phyloP scores from a whole-genome alignment of 2,329 filamentous ascomycete genomes.

The Aspergillus luchuensis region DNA sequence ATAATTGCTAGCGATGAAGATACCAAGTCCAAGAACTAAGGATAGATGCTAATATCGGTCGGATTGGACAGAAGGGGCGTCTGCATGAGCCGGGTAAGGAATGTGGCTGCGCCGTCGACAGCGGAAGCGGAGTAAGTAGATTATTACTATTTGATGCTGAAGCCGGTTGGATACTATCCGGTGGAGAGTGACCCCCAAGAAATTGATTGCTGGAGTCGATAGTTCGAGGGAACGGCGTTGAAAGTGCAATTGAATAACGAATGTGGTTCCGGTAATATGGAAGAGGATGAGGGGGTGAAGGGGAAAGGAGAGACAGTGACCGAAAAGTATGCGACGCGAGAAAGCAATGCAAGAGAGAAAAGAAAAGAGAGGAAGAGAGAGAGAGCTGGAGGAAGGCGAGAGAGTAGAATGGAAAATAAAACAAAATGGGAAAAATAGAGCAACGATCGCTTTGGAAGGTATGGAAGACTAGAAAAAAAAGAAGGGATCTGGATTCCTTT shows the following conservation, averaged over 20 bases:
- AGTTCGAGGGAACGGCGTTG: slow-evolving; percentile 1
- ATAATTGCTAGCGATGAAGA: background rate
- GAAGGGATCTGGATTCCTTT: slow-evolving; percentile 23
- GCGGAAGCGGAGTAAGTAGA: slow-evolving; percentile 13
- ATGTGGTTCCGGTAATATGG: too few relatives aligned
- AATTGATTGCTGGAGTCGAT: slow-evolving; percentile 10
- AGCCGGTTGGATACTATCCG: slow-evolving; percentile 7
- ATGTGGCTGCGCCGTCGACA: slow-evolving; percentile 24
- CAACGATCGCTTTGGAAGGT: slow-evolving; percentile 11
- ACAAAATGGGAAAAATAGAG: slow-evolving; percentile 4
- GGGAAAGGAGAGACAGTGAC: slow-evolving; percentile 1
- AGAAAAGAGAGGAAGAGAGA: slow-evolving; percentile 6
- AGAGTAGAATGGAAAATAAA: slow-evolving; percentile 3
- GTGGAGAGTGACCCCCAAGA: slow-evolving; percentile 7
- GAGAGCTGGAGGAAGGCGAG: background rate
- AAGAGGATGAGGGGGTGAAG: background rate
- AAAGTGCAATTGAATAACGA: slow-evolving; percentile 9
- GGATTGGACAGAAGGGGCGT: slow-evolving; percentile 15
- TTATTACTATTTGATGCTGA: slow-evolving; percentile 1
- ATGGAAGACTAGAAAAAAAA: slow-evolving; percentile 11
- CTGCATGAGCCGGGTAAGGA: slow-evolving; percentile 18
- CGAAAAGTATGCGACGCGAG: slow-evolving; percentile 9
- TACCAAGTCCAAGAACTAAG: background rate
- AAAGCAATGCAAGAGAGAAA: slow-evolving; percentile 4
- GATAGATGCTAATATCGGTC: slow-evolving; percentile 11